Percentiles rank a stretch among this genome's conserved stretches.
These are phyloP conservation scores for Pestalotiopsis sp. DNA, from an alignment of 2,329 filamentous ascomycete species.

Conservation along the genomic window DNA sequence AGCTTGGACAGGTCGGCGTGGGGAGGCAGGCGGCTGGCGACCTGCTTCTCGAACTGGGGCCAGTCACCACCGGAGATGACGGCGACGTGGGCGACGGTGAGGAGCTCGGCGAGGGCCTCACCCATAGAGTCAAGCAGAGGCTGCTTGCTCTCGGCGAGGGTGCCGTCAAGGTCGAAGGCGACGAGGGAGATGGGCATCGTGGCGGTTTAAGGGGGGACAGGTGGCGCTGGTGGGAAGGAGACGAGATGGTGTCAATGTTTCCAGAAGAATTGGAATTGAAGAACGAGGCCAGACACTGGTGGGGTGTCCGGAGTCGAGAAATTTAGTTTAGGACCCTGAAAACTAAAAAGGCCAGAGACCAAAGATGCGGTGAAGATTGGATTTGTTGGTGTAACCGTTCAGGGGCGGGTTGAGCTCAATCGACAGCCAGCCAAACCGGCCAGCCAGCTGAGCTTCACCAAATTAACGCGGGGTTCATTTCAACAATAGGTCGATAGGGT, in stretches of 20 bases:
- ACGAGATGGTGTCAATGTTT: neutral
- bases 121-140: slow-evolving; percentile 34
- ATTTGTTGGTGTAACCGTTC: slow-evolving; percentile 4
- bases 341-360: neutral
- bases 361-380: slow-evolving; percentile 5
- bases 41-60: slow-evolving; percentile 43
- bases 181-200: slow-evolving; percentile 30
- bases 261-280: neutral
- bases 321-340: neutral
- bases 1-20: slow-evolving; percentile 37
- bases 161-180: slow-evolving; percentile 40
- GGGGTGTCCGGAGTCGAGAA: neutral
- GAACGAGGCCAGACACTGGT: neutral
- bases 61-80: slow-evolving; percentile 45
- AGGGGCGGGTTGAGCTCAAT: neutral
- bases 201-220: neutral
- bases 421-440: neutral
- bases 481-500: neutral
- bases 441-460: neutral
- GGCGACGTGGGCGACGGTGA: slow-evolving; percentile 40
- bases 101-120: slow-evolving; percentile 34
- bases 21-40: slow-evolving; percentile 37
- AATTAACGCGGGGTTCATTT: slow-evolving; percentile 3
- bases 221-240: neutral
- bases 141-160: slow-evolving; percentile 38